These are phyloP conservation scores for Cytospora chrysosperma DNA, from an alignment of 2,329 filamentous ascomycete species.

Conservation along the genomic window DNA sequence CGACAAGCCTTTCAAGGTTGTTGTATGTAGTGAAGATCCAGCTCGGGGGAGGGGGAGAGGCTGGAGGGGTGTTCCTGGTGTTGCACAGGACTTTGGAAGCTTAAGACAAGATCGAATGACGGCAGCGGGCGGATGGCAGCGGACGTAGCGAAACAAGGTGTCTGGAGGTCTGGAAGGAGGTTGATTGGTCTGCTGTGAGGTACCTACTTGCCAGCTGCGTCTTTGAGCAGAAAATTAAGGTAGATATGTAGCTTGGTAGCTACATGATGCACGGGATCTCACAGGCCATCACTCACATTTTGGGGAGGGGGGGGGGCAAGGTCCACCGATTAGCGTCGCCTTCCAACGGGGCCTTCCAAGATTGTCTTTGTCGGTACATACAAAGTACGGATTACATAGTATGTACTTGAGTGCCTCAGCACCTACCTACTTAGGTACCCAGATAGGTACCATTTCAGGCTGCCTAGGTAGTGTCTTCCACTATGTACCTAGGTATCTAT, in stretches of 20 bases:
- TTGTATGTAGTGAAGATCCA: background rate
- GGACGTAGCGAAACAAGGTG: background rate
- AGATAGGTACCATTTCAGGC: too few species aligned
- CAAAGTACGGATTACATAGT: too few species aligned
- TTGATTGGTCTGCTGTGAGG: conserved; percentile 9
- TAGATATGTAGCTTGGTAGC: background rate
- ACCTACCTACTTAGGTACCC: too few species aligned
- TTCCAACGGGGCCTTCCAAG: conserved; percentile 4
- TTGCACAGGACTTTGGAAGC: background rate
- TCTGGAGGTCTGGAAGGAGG: conserved; percentile 5
- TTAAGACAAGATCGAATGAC: background rate
- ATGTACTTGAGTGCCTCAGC: too few species aligned
- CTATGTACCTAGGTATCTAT: too few species aligned
- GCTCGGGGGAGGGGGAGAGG: background rate
- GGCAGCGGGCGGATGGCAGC: background rate
- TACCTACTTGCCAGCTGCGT: background rate
- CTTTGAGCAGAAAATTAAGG: conserved; percentile 9
- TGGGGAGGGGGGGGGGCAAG: background rate
- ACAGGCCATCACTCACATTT: background rate
- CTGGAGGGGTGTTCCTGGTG: too few species aligned
- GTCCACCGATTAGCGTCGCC: conserved; percentile 9
- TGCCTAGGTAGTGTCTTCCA: too few species aligned
- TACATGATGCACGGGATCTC: conserved; percentile 9
- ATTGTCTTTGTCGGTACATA: background rate
- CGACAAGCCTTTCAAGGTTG: background rate